Base-by-base conservation (phyloP, 352 stramenopile species). In the Stramenopiles sp. region DNA sequence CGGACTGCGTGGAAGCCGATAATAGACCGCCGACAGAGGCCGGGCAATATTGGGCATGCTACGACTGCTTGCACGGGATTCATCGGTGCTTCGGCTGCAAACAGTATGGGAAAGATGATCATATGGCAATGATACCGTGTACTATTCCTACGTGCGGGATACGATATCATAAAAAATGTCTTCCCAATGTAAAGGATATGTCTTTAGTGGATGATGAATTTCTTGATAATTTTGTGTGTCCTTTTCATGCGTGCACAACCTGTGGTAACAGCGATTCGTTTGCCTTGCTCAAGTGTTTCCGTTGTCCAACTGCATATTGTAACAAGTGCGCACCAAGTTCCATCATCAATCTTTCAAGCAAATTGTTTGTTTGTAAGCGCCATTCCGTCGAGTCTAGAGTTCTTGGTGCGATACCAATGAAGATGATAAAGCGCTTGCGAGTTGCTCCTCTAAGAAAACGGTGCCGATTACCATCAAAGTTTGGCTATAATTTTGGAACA, bases 131-230 rank as follows among this genome's bases (percentile, higher is more conserved):
- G 2, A 33, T 71, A 35, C 6, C 2, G 35, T 71, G 53, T 6
- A 71, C 4, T 71, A 71, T 35, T 35, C n/a, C n/a, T n/a, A 6
- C 35, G 33, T 71, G 53, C 35, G 53, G 53, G 1, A 31, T 35
- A 35, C 53, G 53, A 4, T 71, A 35, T 6, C 53, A 71, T 71
- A 71, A 71, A 71, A 71, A 71, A 71, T 71, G 53, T 6, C 33
- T 71, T 71, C 53, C 35, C 4, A 71, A 71, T 6, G 6, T 2
- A 71, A 6, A 6, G 12, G 4, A 31, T 6, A 6, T 2, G 6
- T 33, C 53, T 2, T 2, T 71, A 2, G 12, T 35, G 4, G 2
- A 71, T 35, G 53, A 71, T 6, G 53, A 71, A 33, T 6, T 71
- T 71, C 35, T 71, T 71, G 12, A 2, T 2, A 71, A 71, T 35